Percentiles rank a stretch among this genome's conserved stretches.
phyloP scores from a whole-genome alignment of 2,329 filamentous ascomycete genomes.

The Plenodomus tracheiphilus region DNA sequence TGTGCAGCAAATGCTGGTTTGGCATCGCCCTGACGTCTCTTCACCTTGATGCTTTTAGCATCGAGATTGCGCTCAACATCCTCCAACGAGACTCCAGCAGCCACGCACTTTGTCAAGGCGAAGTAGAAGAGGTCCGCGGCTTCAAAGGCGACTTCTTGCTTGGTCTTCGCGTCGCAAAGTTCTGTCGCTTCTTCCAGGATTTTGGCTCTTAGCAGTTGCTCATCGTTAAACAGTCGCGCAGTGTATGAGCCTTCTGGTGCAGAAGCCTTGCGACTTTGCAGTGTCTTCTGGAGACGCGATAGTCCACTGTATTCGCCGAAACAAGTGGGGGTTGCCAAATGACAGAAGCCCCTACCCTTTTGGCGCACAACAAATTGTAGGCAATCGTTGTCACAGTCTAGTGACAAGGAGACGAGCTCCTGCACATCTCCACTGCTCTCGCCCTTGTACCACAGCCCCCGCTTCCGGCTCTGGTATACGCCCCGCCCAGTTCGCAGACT shows the following conservation, averaged over 20 bases:
- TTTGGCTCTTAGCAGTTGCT: conserved; percentile 87
- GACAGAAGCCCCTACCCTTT: conserved; percentile 88
- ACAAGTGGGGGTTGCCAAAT: conserved; percentile 88
- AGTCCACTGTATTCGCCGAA: conserved; percentile 85
- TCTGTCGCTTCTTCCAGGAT: conserved; percentile 99
- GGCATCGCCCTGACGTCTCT: conserved; percentile 88
- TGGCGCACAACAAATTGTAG: conserved; percentile 88
- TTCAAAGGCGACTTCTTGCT: conserved; percentile 87
- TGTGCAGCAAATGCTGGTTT: conserved; percentile 92
- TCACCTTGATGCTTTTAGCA: conserved; percentile 92
- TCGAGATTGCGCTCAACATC: conserved; percentile 93
- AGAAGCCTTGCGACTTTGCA: conserved; percentile 77
- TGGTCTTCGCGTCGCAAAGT: conserved; percentile 81
- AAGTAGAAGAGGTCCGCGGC: conserved; percentile 97
- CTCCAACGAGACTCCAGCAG: conserved; percentile 79
- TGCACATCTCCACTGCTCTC: conserved; percentile 93
- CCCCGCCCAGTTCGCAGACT: conserved; percentile 79
- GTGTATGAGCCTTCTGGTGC: conserved; percentile 93
- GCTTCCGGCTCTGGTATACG: conserved; percentile 94
- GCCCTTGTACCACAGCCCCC: conserved; percentile 95
- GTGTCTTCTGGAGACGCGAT: conserved; percentile 81
- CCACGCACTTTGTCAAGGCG: conserved; percentile 84
- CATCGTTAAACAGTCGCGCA: conserved; percentile 86
- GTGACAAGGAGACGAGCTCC: conserved; percentile 78
- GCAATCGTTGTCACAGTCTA: conserved; percentile 94